Evolutionary conservation across 2,329 filamentous ascomycete genomes (phyloP).

Genomic region (Colletotrichum scovillei): DNA sequence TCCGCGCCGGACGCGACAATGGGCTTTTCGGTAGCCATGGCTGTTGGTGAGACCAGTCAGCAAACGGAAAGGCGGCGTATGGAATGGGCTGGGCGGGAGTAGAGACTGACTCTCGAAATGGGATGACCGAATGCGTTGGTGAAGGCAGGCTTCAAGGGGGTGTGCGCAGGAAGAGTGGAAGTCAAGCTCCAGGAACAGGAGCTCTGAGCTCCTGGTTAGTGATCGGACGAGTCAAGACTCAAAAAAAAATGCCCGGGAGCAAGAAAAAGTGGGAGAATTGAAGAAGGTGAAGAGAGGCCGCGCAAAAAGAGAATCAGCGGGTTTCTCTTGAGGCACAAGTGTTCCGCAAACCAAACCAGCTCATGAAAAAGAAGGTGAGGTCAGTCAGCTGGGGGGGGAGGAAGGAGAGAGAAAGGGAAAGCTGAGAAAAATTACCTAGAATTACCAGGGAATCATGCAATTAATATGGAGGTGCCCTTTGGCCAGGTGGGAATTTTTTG

Average conservation of each 20-base stretch:
- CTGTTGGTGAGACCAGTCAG: constrained; percentile 29
- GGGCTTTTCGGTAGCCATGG: constrained; percentile 67
- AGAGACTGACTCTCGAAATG: constrained; percentile 21
- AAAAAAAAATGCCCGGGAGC: constrained; percentile 15
- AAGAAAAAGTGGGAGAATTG: constrained; percentile 22
- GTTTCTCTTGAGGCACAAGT: constrained; percentile 17
- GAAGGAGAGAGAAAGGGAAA: not conserved
- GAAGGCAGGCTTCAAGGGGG: constrained; percentile 24
- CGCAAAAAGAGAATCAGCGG: constrained; percentile 7
- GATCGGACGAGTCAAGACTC: constrained; percentile 39
- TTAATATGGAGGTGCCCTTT: constrained; percentile 32
- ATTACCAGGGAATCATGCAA: constrained; percentile 27
- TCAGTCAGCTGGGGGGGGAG: not conserved
- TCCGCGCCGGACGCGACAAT: constrained; percentile 71
- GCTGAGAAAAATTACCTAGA: constrained; percentile 5
- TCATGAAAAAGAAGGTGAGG: constrained; percentile 24
- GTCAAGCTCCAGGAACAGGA: constrained; percentile 35
- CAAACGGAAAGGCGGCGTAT: constrained; percentile 6
- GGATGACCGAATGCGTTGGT: constrained; percentile 22
- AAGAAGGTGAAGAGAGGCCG: constrained; percentile 17
- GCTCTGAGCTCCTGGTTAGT: constrained; percentile 35
- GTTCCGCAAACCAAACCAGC: constrained; percentile 14
- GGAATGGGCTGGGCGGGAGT: not conserved
- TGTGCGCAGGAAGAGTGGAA: constrained; percentile 5
- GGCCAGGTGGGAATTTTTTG: constrained; percentile 24